phyloP scores from a whole-genome alignment of 371 early-diverging fungal genomes.

The Mucor saturninus region DNA sequence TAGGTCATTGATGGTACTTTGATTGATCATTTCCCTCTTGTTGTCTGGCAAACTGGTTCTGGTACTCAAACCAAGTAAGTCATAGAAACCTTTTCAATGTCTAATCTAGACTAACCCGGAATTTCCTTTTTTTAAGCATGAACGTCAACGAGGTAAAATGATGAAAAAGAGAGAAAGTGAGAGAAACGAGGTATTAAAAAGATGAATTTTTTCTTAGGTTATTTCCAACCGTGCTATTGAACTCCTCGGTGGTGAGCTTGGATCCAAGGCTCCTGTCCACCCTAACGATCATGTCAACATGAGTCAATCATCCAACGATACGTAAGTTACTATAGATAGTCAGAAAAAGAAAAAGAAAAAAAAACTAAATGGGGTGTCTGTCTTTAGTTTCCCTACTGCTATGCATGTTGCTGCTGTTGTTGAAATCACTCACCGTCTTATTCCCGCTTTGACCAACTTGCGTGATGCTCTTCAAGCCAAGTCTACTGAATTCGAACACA shows the following conservation, averaged over 20 bases:
- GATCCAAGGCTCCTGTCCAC: constrained; percentile 83
- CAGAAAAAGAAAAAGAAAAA: not conserved
- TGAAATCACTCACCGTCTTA: constrained; percentile 69
- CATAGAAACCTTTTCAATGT: not conserved
- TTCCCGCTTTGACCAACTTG: constrained; percentile 74
- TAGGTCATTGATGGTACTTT: constrained; percentile 81
- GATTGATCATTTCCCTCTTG: constrained; percentile 85
- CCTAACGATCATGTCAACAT: constrained; percentile 94
- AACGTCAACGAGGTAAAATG: constrained; percentile 72
- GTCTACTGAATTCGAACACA: constrained; percentile 67
- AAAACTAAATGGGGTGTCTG: not conserved
- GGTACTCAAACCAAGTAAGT: constrained; percentile 92
- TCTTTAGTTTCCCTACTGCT: constrained; percentile 80
- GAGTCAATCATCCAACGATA: constrained; percentile 90
- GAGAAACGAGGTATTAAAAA: not conserved
- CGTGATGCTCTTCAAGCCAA: constrained; percentile 70
- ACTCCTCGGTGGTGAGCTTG: constrained; percentile 82
- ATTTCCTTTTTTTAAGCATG: constrained; percentile 59
- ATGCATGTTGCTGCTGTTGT: constrained; percentile 88
- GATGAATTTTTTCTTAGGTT: constrained; percentile 44
- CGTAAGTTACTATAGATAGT: constrained; percentile 39
- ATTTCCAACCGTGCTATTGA: constrained; percentile 91
- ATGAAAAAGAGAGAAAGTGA: not conserved
- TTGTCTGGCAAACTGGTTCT: constrained; percentile 89
- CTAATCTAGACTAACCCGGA: too few species aligned